Conservation (phyloP, 106 monocot species). For the Dendrobium officinale region DNA sequence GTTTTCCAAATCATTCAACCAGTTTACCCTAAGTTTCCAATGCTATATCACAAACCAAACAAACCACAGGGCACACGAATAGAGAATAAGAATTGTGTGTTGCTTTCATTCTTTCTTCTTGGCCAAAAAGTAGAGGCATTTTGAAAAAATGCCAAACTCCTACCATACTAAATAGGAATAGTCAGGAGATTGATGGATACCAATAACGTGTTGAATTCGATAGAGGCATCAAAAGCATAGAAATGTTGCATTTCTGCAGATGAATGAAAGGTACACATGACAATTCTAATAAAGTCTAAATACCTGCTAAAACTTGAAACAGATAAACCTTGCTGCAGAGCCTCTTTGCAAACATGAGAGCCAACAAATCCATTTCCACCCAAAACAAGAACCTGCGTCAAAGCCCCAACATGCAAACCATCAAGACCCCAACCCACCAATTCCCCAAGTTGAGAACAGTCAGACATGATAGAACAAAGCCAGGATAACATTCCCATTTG, state of each 20-base stretch:
- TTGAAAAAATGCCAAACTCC: neutral
- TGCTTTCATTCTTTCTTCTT: neutral
- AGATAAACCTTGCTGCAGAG: slow-evolving; percentile 59
- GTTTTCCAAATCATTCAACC: too few relatives aligned
- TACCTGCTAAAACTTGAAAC: slow-evolving; percentile 96
- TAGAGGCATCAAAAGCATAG: neutral
- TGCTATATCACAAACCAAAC: too few relatives aligned
- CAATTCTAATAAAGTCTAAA: neutral
- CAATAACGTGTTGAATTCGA: neutral
- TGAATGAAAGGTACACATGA: neutral
- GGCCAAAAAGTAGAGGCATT: neutral
- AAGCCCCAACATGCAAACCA: neutral
- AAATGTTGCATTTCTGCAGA: neutral
- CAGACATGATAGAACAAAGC: neutral
- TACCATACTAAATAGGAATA: neutral
- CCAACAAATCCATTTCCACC: slow-evolving; percentile 99
- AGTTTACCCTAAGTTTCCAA: too few relatives aligned
- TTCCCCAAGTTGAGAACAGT: neutral
- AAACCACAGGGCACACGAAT: neutral
- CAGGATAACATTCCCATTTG: neutral
- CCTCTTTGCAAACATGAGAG: slow-evolving; percentile 92
- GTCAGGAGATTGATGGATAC: neutral
- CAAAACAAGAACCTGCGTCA: slow-evolving; percentile 70
- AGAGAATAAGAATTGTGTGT: neutral
- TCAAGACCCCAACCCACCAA: neutral